Conservation (phyloP, 2,329 filamentous ascomycete genomes). For the Hymenoscyphus infarciens region DNA sequence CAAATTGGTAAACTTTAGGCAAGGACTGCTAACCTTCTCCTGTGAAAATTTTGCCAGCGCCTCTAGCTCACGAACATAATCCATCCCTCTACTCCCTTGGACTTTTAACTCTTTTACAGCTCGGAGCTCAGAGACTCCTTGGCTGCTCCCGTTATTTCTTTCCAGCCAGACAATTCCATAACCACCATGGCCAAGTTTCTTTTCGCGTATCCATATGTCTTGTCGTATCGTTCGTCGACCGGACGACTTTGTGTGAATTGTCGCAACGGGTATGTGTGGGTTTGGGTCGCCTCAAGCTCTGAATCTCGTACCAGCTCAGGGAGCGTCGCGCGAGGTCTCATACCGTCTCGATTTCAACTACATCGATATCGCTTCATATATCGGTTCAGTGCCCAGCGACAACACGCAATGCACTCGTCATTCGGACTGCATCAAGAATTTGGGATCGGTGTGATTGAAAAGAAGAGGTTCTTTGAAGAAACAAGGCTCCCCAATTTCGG, state of each 20-base stretch:
- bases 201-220: conserved; percentile 1
- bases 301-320: conserved; percentile 2
- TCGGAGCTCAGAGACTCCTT: not conserved
- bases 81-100: not conserved
- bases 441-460: no score
- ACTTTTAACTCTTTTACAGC: not conserved
- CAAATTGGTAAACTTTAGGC: no score
- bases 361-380: not conserved
- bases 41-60: not conserved
- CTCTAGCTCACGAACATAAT: not conserved
- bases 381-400: not conserved
- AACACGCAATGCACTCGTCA: not conserved
- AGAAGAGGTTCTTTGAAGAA: no score
- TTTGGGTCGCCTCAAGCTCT: not conserved
- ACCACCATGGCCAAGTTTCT: not conserved
- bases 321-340: not conserved
- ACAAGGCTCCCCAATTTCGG: not conserved
- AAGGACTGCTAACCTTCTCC: not conserved
- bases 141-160: not conserved
- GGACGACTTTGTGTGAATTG: not conserved
- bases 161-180: conserved; percentile 4
- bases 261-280: not conserved
- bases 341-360: not conserved
- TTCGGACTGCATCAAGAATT: not conserved
- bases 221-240: not conserved